Base-by-base conservation (phyloP, 108 stramenopile genomes). In the Schizochytrium sp. region DNA sequence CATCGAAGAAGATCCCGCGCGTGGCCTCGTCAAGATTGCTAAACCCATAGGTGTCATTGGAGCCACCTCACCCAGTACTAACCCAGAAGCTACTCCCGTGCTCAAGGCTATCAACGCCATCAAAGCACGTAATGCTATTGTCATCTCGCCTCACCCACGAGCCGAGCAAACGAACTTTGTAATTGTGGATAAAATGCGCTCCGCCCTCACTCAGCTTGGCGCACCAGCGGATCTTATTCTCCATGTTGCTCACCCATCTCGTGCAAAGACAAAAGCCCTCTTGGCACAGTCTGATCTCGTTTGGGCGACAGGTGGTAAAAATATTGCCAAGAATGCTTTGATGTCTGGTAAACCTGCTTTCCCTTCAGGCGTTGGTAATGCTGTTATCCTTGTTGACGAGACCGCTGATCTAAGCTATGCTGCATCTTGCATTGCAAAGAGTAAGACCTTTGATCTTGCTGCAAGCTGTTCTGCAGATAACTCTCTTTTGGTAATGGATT, bases 61-160 rank as follows among this genome's bases (percentile, higher is more conserved):
- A 17, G 76, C 76, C 2, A 55, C 76, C 53, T 83, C 76, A 13
- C 76, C 76, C 50, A 55, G 50, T 38, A 83, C 76, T 38, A 49
- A 83, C 76, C 76, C 76, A 13, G 76, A 83, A 53, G 76, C 76
- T 53, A 83, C 76, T 7, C 76, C 76, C 8, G 76, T 83, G 76
- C 76, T 83, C 50, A 83, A 83, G 53, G 76, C 76, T 53, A 83
- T 83, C 76, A 83, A 83, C 53, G 47, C 50, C 53, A 42, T 83
- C 47, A 83, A 83, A 40, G 76, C 50, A 55, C 76, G 76, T 1
- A 83, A 83, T 40, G 76, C 76, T n/a, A 83, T 83, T 55, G 53
- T 83, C 76, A 83, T 83, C 40, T 83, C 76, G 55, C 76, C 76
- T n/a, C 47, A 83, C 47, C 76, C 76, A 38, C 76, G 76, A 47